Conservation (phyloP, 2,329 filamentous ascomycete genomes). For the Xylariomycetidae sp. region DNA sequence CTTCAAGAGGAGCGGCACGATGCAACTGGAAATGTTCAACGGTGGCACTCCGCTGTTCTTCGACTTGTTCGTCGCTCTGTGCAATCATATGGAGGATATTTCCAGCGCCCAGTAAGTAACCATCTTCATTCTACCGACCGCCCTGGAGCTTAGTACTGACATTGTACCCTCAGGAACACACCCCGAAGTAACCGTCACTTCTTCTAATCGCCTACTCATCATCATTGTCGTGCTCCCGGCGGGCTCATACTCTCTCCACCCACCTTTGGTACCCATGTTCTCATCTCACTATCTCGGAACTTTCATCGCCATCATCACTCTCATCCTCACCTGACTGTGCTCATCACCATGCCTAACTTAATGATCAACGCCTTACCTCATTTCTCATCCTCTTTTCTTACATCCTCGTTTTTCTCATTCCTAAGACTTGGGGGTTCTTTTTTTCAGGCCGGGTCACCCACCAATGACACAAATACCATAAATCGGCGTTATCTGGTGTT, state of each 20-base stretch:
- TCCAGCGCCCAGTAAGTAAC: conserved; percentile 53
- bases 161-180: conserved; percentile 29
- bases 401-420: conserved; percentile 2
- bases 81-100: conserved; percentile 79
- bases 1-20: conserved; percentile 90
- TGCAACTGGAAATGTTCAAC: conserved; percentile 91
- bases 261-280: no score
- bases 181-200: conserved; percentile 42
- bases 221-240: no score
- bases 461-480: conserved; percentile 19
- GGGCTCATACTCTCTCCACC: no score
- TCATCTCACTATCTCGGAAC: conserved; percentile 5
- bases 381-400: conserved; percentile 4
- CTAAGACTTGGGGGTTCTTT: conserved; percentile 10
- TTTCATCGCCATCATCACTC: conserved; percentile 7
- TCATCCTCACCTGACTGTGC: conserved; percentile 1
- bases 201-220: no score
- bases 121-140: no score
- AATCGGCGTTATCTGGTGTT: conserved; percentile 15
- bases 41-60: conserved; percentile 84
- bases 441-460: conserved; percentile 10
- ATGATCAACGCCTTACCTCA: conserved; percentile 22
- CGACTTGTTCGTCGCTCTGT: conserved; percentile 87
- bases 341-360: no score
- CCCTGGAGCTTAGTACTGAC: no score